Evolutionary conservation across 495 filamentous ascomycete species (phyloP), one percentile per base, ranked within the genome.

Genomic region (Sphaerosporella brunnea): DNA sequence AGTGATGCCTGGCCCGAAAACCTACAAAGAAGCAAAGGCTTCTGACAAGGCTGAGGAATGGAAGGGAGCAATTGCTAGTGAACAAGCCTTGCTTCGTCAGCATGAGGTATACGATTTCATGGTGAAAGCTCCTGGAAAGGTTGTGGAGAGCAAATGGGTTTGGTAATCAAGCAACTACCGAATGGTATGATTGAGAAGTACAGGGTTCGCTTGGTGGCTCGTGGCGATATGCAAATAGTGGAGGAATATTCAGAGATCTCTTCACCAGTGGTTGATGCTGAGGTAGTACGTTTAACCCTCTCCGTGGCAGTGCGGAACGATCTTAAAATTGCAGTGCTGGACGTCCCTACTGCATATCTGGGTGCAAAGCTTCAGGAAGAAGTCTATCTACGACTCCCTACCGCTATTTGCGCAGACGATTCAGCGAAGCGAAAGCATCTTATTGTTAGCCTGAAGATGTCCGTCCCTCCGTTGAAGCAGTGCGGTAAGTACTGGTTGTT

Each of bases 231-330:
- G n/a, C n/a, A n/a, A n/a, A n/a, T n/a, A n/a, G n/a, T n/a, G n/a
- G n/a, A n/a, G n/a, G n/a, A n/a, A n/a, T n/a, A n/a, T n/a, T n/a
- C n/a, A n/a, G n/a, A n/a, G n/a, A n/a, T n/a, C n/a, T n/a, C n/a
- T n/a, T n/a, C n/a, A n/a, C n/a, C n/a, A n/a, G n/a, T n/a, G n/a
- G n/a, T n/a, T n/a, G n/a, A n/a, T n/a, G n/a, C n/a, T n/a, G n/a
- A n/a, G n/a, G 55, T 13, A 48, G 35, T 0, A 19, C 28, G 52
- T 2, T 23, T 51, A 19, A 24, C 20, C 40, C 11, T 44, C 10
- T 10, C 15, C 23, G 4, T 23, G 7, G 16, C 9, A 44, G 16
- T 16, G 4, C 4, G 16, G 9, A 4, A 23, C 7, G 23, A 26
- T 20, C 20, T 44, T 19, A 21, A 44, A 21, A 10, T 21, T 9